Evolutionary conservation across 2,329 filamentous ascomycete species (phyloP), one percentile per base, ranked within the genome.

Genomic region (Trichoderma harzianum): DNA sequence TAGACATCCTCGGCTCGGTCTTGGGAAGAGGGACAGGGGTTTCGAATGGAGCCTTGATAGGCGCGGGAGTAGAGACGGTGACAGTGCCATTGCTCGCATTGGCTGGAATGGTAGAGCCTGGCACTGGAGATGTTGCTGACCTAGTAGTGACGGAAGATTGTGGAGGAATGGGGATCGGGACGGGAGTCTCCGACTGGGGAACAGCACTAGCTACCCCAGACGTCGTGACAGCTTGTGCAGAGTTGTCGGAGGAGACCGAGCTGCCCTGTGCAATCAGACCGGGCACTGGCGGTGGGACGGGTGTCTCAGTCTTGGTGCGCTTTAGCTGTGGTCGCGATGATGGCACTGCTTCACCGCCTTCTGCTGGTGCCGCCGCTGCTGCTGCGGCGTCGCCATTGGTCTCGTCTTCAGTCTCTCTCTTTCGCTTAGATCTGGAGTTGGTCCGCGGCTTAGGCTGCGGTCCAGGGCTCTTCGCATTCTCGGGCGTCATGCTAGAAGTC

Each of bases 241-340:
- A 53, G 43, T 65, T 76, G 65, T 76, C 76, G 67, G 74, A 79
- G 51, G 77, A 75, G 57, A 74, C 76, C 24, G 77, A 74, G 51
- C 80, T 76, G 76, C 76, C 75, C 74, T 79, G 75, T 51, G 72
- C 77, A 28, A 60, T 51, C 55, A 79, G 74, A 26, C 74, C 75
- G 32, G 76, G 79, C 39, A 82, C 79, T 16, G 83, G 83, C 55
- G 84, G 84, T 63, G 85, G 86, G 34, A 89, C 83, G 12, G 87
- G 87, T 16, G 87, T 89, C 78, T 89, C 87, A 28, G 85, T 88
- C 78, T 89, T 89, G 74, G 81, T 85, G 39, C 86, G 84, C 77
- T 89, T 89, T 30, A 80, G 71, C 70, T 81, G 82, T 34, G 84
- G 85, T 39, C 79, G 81, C n/a, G 77, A 69, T 5, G 79, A 76